Evolutionary conservation across 306 rosid genomes (phyloP).

Genomic region (Ormosia semicastrata): DNA sequence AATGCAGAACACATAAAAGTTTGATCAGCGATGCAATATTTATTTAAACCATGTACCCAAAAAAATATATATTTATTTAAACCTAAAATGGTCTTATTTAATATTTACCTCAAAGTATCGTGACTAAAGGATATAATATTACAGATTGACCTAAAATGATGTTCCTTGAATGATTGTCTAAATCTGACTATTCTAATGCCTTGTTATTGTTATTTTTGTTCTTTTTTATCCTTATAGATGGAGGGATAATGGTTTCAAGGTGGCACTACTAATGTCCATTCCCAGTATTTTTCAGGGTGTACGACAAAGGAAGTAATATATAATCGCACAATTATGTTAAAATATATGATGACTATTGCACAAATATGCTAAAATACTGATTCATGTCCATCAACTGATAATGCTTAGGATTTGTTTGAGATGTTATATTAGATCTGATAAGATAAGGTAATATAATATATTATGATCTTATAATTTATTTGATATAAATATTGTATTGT

Average conservation of each 20-base stretch:
- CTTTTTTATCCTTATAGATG: neutral
- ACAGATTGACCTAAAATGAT: neutral
- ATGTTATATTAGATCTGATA: no score
- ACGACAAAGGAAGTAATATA: neutral
- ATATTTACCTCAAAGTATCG: neutral
- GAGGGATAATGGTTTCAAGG: neutral
- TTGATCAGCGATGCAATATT: slow-evolving; percentile 1
- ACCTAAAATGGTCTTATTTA: no score
- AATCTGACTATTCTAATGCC: neutral
- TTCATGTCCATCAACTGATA: no score
- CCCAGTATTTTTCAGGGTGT: neutral
- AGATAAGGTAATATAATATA: no score
- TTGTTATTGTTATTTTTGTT: neutral
- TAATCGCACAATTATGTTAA: neutral
- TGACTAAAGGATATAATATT: neutral
- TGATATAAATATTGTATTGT: no score
- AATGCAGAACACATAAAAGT: neutral
- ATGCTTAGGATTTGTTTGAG: no score
- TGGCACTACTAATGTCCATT: neutral
- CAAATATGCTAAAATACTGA: no score
- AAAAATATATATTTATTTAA: no score
- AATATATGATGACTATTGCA: no score
- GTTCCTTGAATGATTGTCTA: neutral
- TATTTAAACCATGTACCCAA: neutral
- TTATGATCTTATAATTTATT: no score